Percentiles rank a stretch among this genome's conserved stretches.
phyloP scores from a whole-genome alignment of 169 alveolate genomes.

The Plasmodium berghei region DNA sequence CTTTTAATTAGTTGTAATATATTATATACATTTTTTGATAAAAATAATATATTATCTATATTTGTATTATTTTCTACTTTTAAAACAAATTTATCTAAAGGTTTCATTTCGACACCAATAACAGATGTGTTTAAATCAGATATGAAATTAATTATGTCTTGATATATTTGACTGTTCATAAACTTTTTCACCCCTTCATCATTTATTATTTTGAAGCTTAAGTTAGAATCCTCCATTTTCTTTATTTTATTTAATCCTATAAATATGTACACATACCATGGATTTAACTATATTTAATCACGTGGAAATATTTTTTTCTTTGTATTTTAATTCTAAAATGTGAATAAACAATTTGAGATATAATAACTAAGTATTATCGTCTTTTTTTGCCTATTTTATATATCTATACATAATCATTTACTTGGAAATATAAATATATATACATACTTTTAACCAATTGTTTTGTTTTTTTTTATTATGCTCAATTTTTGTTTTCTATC shows the following conservation, averaged over 20 bases:
- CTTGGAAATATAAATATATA: no score
- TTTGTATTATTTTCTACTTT: neutral
- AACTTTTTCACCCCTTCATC: slow-evolving; percentile 52
- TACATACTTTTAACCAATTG: no score
- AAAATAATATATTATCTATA: slow-evolving; percentile 7
- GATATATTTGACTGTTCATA: slow-evolving; percentile 25
- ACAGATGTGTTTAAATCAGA: slow-evolving; percentile 42
- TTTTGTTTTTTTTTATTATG: no score
- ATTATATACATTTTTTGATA: slow-evolving; percentile 50
- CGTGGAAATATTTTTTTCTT: no score
- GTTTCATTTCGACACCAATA: slow-evolving; percentile 54
- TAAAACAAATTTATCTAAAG: slow-evolving; percentile 19
- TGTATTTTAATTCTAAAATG: no score
- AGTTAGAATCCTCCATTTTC: slow-evolving; percentile 4
- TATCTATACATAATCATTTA: no score
- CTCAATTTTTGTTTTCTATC: no score
- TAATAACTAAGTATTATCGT: no score
- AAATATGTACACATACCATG: no score
- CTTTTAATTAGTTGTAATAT: slow-evolving; percentile 19
- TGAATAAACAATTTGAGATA: no score
- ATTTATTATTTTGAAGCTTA: slow-evolving; percentile 38
- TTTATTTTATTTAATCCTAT: neutral
- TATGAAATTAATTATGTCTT: slow-evolving; percentile 41
- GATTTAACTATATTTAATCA: no score
- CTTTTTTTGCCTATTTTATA: no score